Base-by-base conservation (phyloP, 768 basidiomycete species). In the Calocera viscosa region DNA sequence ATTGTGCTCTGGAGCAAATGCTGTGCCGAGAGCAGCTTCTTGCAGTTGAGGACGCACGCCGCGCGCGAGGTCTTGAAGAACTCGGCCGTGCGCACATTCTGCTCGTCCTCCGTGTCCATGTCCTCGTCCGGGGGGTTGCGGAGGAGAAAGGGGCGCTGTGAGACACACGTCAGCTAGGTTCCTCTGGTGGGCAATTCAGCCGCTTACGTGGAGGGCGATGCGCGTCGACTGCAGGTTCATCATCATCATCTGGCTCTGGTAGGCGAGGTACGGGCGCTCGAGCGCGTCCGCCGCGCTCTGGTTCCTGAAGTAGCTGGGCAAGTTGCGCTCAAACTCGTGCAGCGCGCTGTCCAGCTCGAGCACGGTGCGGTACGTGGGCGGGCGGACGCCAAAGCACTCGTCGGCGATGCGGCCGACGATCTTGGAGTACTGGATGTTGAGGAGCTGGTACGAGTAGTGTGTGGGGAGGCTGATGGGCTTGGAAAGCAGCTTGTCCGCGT, bases 381-480 rank as follows among this genome's bases (percentile, higher is more conserved):
- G 53, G 14, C 53, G 53, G 7, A 60, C 53, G 30, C 53, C 53
- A 19, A 60, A 60, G 53, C 53, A 60, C 53, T 60, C 53, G 30
- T 60, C 53, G 14, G 53, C 53, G 22, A 60, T 60, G 14, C 53
- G 24, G 30, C 53, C 53, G 30, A 60, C 53, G 53, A 60, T 60
- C 53, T 60, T 60, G 53, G 14, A 16, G 53, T 60, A 60, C 14
- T 60, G 30, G 53, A 60, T 60, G 53, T 32, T 60, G 26, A 60
- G 53, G 53, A 60, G 11, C 53, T 60, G 53, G 53, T 60, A 60
- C 53, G 53, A 60, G 53, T 60, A 60, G 53, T 60, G 53, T 26
- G 53, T 60, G 24, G 53, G 53, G 14, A 60, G 11, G 16, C 5
- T 28, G 8, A 60, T 11, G 11, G 53, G 53, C 53, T 60, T 26